phyloP scores from a whole-genome alignment of 2,329 filamentous ascomycete genomes.

The Hypoxylon sp. region DNA sequence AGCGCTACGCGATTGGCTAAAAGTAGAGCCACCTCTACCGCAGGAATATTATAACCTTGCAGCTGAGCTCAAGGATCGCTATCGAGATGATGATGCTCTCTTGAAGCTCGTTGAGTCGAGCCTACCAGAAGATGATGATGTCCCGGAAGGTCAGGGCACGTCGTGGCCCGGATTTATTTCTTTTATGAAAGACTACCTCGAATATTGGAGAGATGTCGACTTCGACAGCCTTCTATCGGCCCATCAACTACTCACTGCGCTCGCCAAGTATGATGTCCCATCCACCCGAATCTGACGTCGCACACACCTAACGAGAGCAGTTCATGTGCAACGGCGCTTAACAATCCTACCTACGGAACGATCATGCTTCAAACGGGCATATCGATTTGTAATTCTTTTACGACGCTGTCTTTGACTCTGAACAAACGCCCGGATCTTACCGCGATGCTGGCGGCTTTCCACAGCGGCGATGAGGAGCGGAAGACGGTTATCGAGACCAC shows the following conservation, averaged over 20 bases:
- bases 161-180: constrained; percentile 83
- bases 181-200: constrained; percentile 86
- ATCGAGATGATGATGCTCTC: constrained; percentile 68
- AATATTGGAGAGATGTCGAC: constrained; percentile 85
- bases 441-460: constrained; percentile 69
- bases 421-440: constrained; percentile 86
- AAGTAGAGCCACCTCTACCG: constrained; percentile 80
- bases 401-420: constrained; percentile 85
- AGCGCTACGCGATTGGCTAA: constrained; percentile 77
- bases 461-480: constrained; percentile 76
- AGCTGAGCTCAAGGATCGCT: constrained; percentile 74
- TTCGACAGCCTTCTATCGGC: constrained; percentile 81
- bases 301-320: constrained; percentile 59
- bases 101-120: constrained; percentile 74
- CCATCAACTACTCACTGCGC: constrained; percentile 79
- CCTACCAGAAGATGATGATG: constrained; percentile 76
- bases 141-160: constrained; percentile 74
- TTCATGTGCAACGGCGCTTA: constrained; percentile 85
- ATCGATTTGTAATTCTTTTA: constrained; percentile 83
- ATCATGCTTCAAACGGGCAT: constrained; percentile 88
- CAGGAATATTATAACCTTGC: constrained; percentile 78
- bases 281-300: neutral
- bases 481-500: constrained; percentile 88
- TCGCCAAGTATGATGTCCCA: constrained; percentile 76
- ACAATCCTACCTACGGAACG: constrained; percentile 82